Evolutionary conservation across 2,329 filamentous ascomycete species (phyloP).

Genomic region (Didymella sp.): DNA sequence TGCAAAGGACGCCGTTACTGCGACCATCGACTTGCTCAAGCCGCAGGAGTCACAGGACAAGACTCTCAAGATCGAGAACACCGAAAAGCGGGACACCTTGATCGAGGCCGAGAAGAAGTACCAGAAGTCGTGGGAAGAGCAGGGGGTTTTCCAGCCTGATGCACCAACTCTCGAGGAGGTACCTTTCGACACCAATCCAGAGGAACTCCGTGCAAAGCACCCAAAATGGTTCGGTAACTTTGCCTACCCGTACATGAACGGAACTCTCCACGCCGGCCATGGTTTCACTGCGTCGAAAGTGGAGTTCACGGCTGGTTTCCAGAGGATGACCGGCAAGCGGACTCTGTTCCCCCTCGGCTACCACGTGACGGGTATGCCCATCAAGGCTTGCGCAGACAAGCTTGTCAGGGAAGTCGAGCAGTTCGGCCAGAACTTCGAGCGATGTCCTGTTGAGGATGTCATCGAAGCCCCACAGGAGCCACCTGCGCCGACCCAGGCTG

Average conservation of each 20-base stretch:
- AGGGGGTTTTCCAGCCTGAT: conserved; percentile 81
- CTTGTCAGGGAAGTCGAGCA: conserved; percentile 85
- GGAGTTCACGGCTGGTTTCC: conserved; percentile 87
- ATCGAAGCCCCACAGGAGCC: conserved; percentile 55
- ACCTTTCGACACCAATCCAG: conserved; percentile 75
- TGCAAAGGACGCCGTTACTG: conserved; percentile 55
- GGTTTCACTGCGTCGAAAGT: conserved; percentile 91
- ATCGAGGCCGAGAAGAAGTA: conserved; percentile 90
- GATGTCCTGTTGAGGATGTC: conserved; percentile 60
- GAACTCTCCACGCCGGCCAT: conserved; percentile 81
- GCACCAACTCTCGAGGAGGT: conserved; percentile 81
- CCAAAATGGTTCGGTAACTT: conserved; percentile 92
- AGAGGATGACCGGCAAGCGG: conserved; percentile 88
- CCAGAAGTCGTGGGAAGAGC: conserved; percentile 81
- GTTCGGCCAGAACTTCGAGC: conserved; percentile 87
- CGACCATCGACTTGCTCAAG: conserved; percentile 62
- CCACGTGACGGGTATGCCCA: conserved; percentile 92
- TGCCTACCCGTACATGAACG: conserved; percentile 63
- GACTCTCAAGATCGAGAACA: conserved; percentile 73
- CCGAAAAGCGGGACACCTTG: conserved; percentile 84
- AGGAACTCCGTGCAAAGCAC: conserved; percentile 77
- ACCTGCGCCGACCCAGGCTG: conserved; percentile 67
- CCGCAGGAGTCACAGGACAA: conserved; percentile 63
- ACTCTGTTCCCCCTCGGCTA: conserved; percentile 90
- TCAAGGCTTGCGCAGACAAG: conserved; percentile 97